Base-by-base conservation (phyloP, 164 flowering plant genomes). In the Euptelea pleiosperma region DNA sequence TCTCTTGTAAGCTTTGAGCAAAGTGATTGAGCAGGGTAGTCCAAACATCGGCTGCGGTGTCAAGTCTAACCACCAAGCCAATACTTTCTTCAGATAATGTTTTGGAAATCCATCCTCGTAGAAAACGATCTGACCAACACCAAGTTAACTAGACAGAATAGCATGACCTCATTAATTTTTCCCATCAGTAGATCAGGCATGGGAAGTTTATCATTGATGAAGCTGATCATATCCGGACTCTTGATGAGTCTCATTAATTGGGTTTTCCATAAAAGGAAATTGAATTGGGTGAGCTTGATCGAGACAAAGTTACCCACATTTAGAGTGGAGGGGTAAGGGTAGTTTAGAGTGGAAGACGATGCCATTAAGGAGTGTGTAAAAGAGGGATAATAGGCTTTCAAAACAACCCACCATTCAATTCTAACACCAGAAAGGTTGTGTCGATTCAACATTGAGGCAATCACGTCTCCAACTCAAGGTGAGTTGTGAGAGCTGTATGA, bases 21-120 rank as follows among this genome's bases (percentile, higher is more conserved):
- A 56, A 56, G 36, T 56, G 36, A 56, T 56, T 21, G n/a, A 41
- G 28, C 2, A 55, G 45, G 14, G 58, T 24, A 19, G 33, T 14
- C 44, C 35, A 24, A 31, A 36, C 31, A n/a, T n/a, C n/a, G n/a
- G n/a, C 3, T 18, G 57, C 8, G 16, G 44, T 54, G 43, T 54
- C 29, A 54, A 52, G 25, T 52, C 39, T 1, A 24, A 18, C 43
- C 26, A 53, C 57, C 28, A 22, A 35, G 6, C 25, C 25, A 3
- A 57, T 36, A 3, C 31, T 40, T n/a, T 12, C 60, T 42, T 57
- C 36, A 8, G 48, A 30, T 41, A 42, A 43, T 1, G 50, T 57
- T 21, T 34, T 16, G 7, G 25, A 18, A 14, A 57, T 42, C 49
- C 60, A 57, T 29, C 49, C 29, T n/a, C 26, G 29, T 6, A 57